A percentile compares a stretch with the other conserved stretches of the same genome.
Evolutionary conservation across 1,139 yeast species (phyloP).

Genomic region (Geotrichum macrosporum): DNA sequence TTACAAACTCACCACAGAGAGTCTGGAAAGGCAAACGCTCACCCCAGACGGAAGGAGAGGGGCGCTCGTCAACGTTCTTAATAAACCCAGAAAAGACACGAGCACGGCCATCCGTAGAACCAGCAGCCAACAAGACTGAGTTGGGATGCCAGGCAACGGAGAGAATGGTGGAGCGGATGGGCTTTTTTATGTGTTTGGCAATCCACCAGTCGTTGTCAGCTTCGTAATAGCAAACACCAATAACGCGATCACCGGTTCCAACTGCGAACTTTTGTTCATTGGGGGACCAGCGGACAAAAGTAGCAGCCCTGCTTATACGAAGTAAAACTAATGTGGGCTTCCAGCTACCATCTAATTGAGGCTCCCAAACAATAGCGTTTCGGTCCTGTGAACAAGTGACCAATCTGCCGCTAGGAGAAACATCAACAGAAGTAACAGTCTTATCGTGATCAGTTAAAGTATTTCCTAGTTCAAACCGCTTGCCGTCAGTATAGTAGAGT

Average conservation of each 20-base stretch:
- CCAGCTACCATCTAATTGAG: constrained; percentile 53
- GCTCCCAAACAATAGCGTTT: constrained; percentile 96
- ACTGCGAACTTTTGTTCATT: constrained; percentile 92
- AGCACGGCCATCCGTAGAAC: constrained; percentile 93
- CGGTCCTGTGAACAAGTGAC: constrained; percentile 98
- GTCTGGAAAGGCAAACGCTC: constrained; percentile 94
- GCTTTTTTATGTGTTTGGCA: constrained; percentile 91
- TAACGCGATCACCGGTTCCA: constrained; percentile 89
- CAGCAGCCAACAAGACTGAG: constrained; percentile 80
- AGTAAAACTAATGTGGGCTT: constrained; percentile 90
- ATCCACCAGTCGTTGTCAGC: constrained; percentile 99
- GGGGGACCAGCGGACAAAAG: constrained; percentile 92
- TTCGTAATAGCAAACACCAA: constrained; percentile 95
- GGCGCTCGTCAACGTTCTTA: constrained; percentile 84
- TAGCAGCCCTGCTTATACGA: constrained; percentile 92
- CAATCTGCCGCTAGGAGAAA: constrained; percentile 82
- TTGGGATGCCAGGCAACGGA: constrained; percentile 94
- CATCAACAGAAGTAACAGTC: constrained; percentile 90
- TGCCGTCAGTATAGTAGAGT: constrained; percentile 55
- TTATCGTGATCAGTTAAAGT: constrained; percentile 83
- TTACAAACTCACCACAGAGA: constrained; percentile 76
- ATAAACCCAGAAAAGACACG: constrained; percentile 91
- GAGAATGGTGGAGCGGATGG: constrained; percentile 80
- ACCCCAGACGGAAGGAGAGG: constrained; percentile 85
- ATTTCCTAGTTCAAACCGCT: constrained; percentile 49